Conservation (phyloP, 176 grass and related monocot genomes). For the Bolboschoenus planiculmis region DNA sequence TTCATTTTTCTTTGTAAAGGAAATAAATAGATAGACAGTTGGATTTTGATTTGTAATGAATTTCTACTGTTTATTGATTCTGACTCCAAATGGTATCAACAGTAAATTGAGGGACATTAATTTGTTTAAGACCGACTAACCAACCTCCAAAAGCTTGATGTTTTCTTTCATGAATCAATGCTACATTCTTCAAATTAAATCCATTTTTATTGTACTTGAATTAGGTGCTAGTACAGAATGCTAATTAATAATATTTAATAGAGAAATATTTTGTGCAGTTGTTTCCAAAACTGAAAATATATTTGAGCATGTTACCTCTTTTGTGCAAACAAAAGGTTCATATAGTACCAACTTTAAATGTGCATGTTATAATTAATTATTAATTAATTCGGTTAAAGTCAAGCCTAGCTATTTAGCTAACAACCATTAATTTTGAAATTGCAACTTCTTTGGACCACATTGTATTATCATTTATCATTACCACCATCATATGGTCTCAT, state of each 20-base stretch:
- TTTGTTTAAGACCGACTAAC: neutral
- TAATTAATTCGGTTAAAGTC: neutral
- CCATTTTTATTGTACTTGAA: neutral
- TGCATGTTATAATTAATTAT: neutral
- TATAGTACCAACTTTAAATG: neutral
- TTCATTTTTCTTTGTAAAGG: neutral
- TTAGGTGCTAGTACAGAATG: neutral
- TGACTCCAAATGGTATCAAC: neutral
- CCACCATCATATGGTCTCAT: too few relatives aligned
- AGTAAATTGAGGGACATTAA: neutral
- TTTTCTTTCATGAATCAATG: neutral
- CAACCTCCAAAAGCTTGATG: neutral
- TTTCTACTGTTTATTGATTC: neutral
- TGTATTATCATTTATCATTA: too few relatives aligned
- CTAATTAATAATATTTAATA: neutral
- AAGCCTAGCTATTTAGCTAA: neutral
- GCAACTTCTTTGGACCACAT: constrained; percentile 6
- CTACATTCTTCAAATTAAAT: neutral
- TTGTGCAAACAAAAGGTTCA: constrained; percentile 1
- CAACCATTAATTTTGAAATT: constrained; percentile 14
- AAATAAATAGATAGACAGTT: too few relatives aligned
- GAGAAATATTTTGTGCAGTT: neutral
- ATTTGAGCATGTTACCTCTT: neutral
- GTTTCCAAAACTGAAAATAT: neutral
- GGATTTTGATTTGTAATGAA: neutral